phyloP scores from a whole-genome alignment of 1,284 basidiomycete species.

The Stygiomarasmius scandens region DNA sequence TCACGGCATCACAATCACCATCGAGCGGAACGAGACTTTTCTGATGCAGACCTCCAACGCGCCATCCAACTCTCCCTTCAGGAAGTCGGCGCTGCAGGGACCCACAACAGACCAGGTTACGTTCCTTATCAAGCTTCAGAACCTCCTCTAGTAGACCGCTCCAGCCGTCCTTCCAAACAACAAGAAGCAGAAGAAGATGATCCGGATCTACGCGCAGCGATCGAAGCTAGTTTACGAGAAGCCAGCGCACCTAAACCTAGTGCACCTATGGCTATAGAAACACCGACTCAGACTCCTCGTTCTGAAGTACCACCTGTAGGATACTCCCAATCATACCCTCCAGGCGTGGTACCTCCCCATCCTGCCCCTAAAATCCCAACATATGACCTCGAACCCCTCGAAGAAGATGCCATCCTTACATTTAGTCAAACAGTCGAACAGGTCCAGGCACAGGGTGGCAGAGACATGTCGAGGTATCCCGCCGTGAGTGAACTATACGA shows the following conservation, averaged over 20 bases:
- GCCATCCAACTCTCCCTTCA: conserved; percentile 92
- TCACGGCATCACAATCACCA: conserved; percentile 37
- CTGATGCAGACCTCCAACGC: conserved; percentile 89
- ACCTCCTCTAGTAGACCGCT: conserved; percentile 69
- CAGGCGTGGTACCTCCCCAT: conserved; percentile 41
- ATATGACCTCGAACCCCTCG: conserved; percentile 79
- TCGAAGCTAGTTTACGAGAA: conserved; percentile 92
- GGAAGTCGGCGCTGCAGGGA: conserved; percentile 63
- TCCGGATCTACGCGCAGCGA: conserved; percentile 91
- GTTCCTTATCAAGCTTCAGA: conserved; percentile 73
- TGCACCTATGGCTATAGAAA: conserved; percentile 68
- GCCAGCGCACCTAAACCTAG: conserved; percentile 79
- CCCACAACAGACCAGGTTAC: conserved; percentile 62
- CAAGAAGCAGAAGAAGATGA: conserved; percentile 82
- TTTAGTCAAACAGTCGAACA: conserved; percentile 90
- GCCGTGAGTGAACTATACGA: conserved; percentile 84
- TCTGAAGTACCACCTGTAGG: conserved; percentile 45
- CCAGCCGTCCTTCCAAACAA: conserved; percentile 42
- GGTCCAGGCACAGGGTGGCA: conserved; percentile 76
- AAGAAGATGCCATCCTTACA: conserved; percentile 83
- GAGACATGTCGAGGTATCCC: conserved; percentile 79
- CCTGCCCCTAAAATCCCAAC: conserved; percentile 61
- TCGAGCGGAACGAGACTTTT: conserved; percentile 62
- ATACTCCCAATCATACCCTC: conserved; percentile 48
- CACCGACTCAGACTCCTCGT: conserved; percentile 34